A percentile compares a stretch with the other conserved stretches of the same genome.
Evolutionary conservation across 345 rosid species (phyloP).

Genomic region (Boechera divaricarpa): DNA sequence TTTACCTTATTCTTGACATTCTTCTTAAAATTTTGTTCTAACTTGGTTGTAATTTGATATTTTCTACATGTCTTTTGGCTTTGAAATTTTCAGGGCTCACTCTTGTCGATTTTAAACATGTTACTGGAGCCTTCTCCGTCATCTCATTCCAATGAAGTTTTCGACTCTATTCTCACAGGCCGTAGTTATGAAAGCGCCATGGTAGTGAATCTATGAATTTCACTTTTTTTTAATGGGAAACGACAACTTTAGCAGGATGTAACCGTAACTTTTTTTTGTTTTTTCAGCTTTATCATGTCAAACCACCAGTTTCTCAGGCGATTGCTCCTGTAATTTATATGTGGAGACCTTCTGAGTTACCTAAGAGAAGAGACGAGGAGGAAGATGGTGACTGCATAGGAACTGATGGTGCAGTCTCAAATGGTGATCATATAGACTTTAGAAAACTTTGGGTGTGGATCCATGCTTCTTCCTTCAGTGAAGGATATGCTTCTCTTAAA

Average conservation of each 20-base stretch:
- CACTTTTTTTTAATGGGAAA: neutral
- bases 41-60: constrained; percentile 2
- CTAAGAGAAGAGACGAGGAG: constrained; percentile 40
- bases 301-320: constrained; percentile 54
- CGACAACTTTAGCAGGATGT: neutral
- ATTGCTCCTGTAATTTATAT: constrained; percentile 78
- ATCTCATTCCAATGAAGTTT: constrained; percentile 48
- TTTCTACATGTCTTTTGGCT: constrained; percentile 21
- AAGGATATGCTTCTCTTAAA: constrained; percentile 74
- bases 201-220: constrained; percentile 50
- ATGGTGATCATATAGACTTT: constrained; percentile 32
- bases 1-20: constrained; percentile 29
- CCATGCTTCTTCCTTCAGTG: constrained; percentile 80
- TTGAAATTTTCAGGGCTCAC: constrained; percentile 55
- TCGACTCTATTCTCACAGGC: constrained; percentile 63
- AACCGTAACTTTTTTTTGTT: neutral
- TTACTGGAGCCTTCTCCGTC: constrained; percentile 64
- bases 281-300: constrained; percentile 74
- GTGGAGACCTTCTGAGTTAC: constrained; percentile 62
- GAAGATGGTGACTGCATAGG: constrained; percentile 28
- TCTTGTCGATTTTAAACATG: constrained; percentile 60
- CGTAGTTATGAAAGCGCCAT: constrained; percentile 61
- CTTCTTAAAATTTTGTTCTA: neutral
- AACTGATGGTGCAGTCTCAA: constrained; percentile 32
- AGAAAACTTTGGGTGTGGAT: constrained; percentile 84